Evolutionary conservation across 2,329 filamentous ascomycete species (phyloP).

Genomic region (Plectosphaerella cucumerina): DNA sequence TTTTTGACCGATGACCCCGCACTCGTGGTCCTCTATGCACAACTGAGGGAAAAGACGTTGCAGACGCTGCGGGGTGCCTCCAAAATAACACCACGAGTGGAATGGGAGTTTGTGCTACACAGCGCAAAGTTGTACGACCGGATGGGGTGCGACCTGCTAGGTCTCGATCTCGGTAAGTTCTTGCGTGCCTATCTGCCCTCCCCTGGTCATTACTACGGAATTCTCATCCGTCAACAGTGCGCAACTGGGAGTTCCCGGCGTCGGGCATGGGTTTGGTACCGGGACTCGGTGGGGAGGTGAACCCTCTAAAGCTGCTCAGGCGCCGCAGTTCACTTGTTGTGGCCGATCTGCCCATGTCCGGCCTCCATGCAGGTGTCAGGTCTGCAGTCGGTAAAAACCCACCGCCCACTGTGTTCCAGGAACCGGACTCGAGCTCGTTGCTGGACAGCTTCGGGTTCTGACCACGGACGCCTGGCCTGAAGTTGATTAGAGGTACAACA

Average conservation of each 20-base stretch:
- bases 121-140: constrained; percentile 80
- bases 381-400: constrained; percentile 45
- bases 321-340: constrained; percentile 76
- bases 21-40: constrained; percentile 79
- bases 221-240: constrained; percentile 43
- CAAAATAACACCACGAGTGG: constrained; percentile 70
- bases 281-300: constrained; percentile 44
- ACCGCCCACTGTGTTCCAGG: constrained; percentile 76
- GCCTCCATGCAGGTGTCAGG: constrained; percentile 36
- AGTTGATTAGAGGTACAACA: no score
- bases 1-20: constrained; percentile 91
- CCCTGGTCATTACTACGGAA: background rate
- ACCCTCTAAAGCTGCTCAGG: constrained; percentile 64
- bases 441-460: constrained; percentile 92
- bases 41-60: constrained; percentile 75
- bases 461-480: background rate
- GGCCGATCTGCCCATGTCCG: constrained; percentile 59
- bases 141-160: constrained; percentile 91
- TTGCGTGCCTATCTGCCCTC: background rate
- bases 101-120: constrained; percentile 87
- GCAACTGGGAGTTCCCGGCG: constrained; percentile 78
- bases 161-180: constrained; percentile 70
- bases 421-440: constrained; percentile 85
- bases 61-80: constrained; percentile 84
- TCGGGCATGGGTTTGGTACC: constrained; percentile 26